A percentile compares a stretch with the other conserved stretches of the same genome.
Evolutionary conservation across 2,329 filamentous ascomycete species (phyloP).

Genomic region (Cercospora sp.): DNA sequence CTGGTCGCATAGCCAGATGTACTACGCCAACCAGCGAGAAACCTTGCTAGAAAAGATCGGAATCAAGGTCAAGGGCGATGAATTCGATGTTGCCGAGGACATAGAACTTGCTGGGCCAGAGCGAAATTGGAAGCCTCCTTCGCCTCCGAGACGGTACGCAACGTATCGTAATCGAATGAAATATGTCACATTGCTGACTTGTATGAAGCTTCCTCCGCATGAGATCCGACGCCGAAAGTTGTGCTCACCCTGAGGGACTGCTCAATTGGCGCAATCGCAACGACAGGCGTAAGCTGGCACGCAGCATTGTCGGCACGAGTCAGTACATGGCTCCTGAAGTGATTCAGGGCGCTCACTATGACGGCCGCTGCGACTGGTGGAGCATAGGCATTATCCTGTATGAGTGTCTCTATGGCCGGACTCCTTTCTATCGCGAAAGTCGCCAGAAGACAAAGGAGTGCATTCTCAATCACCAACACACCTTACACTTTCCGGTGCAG

Average conservation of each 20-base stretch:
- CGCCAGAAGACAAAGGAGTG: slow-evolving; percentile 81
- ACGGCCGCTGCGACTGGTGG: slow-evolving; percentile 96
- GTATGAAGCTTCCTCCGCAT: not conserved
- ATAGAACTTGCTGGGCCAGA: not conserved
- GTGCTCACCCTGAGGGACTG: slow-evolving; percentile 37
- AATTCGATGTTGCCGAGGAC: slow-evolving; percentile 63
- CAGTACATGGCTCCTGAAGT: slow-evolving; percentile 99
- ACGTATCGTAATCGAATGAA: too few relatives aligned
- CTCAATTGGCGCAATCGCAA: slow-evolving; percentile 48
- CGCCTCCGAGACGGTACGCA: not conserved
- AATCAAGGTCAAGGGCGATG: slow-evolving; percentile 72
- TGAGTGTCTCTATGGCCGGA: slow-evolving; percentile 90
- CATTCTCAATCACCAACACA: slow-evolving; percentile 72
- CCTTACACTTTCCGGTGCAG: slow-evolving; percentile 67
- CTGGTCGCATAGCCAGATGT: slow-evolving; percentile 87
- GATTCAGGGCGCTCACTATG: slow-evolving; percentile 76
- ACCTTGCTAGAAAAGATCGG: slow-evolving; percentile 74
- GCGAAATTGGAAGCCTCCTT: slow-evolving; percentile 3
- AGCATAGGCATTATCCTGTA: slow-evolving; percentile 92
- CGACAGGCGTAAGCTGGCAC: slow-evolving; percentile 68
- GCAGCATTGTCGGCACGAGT: slow-evolving; percentile 89
- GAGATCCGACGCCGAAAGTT: slow-evolving; percentile 27
- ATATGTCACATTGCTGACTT: not conserved
- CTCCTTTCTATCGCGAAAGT: slow-evolving; percentile 82
- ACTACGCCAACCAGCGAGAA: slow-evolving; percentile 82